Base-by-base conservation (phyloP, 352 stramenopile species). In the Phytophthora pini region DNA sequence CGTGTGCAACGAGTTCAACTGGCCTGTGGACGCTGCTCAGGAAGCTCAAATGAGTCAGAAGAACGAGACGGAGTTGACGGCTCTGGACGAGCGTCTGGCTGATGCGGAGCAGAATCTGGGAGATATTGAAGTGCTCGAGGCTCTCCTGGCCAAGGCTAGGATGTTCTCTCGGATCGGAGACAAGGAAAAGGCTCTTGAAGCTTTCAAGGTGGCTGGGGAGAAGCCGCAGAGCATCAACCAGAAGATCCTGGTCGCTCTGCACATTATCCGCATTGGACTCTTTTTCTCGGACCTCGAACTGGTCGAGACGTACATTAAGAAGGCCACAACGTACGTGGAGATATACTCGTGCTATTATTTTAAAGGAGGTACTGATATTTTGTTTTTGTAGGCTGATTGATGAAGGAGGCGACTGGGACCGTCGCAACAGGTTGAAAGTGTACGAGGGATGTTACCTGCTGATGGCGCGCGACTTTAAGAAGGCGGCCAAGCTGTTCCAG, bases 91-190 rank as follows among this genome's bases (percentile, higher is more conserved):
- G 34, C 90, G 90, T 5, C 74, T 98, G 12, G 79, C 82, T 7
- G 95, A 98, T 61, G 97, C 97, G n/a, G 92, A 94, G 69, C 93
- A 99, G 72, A 98, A 98, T 74, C 71, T 97, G 15, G 97, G 97
- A 17, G 98, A 99, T 68, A 98, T 99, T 84, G 97, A 99, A 77
- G 95, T 99, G 36, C 87, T 99, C 29, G 95, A 99, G 56, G 91
- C 96, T 29, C 73, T 97, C 52, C 88, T 99, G 38, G 80, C 90
- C 31, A 93, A 98, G 63, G 98, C 97, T 31, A 80, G 94, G 45
- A 98, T 99, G 90, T 95, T 84, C 56, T 97, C 96, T 46, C 93
- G 93, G 47, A 96, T 98, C 32, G 94, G 94, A 34, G 89, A 98
- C 61, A 95, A 98, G 76, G 77, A 97, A 12, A 79, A 84, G 36